Percentiles rank a stretch among this genome's conserved stretches.
phyloP scores from a whole-genome alignment of 73 alveolate species.

The Blepharisma japonicum region DNA sequence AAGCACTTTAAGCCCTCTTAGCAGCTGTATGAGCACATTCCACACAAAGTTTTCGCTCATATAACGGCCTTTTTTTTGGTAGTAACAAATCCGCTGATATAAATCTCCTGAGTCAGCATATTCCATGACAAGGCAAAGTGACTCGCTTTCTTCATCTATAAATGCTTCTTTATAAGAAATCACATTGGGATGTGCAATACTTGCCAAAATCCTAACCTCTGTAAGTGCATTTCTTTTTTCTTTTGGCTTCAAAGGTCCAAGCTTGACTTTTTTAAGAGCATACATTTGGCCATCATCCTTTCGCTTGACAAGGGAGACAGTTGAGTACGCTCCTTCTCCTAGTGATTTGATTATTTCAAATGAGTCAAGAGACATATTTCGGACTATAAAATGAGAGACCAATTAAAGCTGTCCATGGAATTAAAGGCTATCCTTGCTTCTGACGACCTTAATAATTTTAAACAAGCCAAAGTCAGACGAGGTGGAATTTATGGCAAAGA shows the following conservation, averaged over 20 bases:
- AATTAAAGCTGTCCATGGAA: too few species aligned
- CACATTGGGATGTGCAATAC: constrained; percentile 63
- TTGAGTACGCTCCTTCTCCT: constrained; percentile 57
- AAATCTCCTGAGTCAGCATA: constrained; percentile 79
- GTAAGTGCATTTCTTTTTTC: constrained; percentile 66
- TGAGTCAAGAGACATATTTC: constrained; percentile 19
- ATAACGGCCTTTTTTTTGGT: constrained; percentile 48
- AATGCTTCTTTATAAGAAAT: constrained; percentile 83
- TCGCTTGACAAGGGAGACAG: constrained; percentile 42
- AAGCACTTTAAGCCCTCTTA: constrained; percentile 47
- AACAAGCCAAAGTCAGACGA: too few species aligned
- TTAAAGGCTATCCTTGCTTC: too few species aligned
- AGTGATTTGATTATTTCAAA: constrained; percentile 25
- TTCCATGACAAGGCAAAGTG: constrained; percentile 73
- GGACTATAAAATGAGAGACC: too few species aligned
- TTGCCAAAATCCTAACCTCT: constrained; percentile 75
- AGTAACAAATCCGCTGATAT: constrained; percentile 50
- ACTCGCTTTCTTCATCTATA: constrained; percentile 62
- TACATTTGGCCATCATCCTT: constrained; percentile 54
- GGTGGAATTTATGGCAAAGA: too few species aligned
- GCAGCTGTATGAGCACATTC: constrained; percentile 56
- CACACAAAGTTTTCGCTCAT: constrained; percentile 55
- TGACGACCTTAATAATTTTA: too few species aligned
- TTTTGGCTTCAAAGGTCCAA: constrained; percentile 56
- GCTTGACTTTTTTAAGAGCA: constrained; percentile 63